phyloP scores from a whole-genome alignment of 2,329 filamentous ascomycete species.

The Microdochium trichocladiopsis region DNA sequence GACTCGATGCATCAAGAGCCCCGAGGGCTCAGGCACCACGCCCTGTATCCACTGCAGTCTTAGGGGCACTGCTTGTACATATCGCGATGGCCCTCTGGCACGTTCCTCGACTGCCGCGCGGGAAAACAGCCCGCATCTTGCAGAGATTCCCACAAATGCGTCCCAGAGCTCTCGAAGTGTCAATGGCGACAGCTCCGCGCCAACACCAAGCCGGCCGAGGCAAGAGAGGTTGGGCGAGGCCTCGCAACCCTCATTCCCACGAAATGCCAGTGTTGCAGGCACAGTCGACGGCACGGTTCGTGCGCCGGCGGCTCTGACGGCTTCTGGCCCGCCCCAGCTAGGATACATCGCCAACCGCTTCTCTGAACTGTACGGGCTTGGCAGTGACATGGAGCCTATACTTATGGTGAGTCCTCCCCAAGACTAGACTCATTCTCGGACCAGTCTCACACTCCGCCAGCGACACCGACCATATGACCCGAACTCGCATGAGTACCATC shows the following conservation, averaged over 20 bases:
- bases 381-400: slow-evolving; percentile 25
- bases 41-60: slow-evolving; percentile 15
- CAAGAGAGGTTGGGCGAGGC: background rate
- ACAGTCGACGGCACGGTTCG: background rate
- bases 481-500: slow-evolving; percentile 3
- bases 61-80: slow-evolving; percentile 2
- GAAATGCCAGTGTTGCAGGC: background rate
- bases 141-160: background rate
- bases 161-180: background rate
- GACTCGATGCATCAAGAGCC: slow-evolving; percentile 22
- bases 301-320: too few relatives aligned
- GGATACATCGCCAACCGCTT: slow-evolving; percentile 17
- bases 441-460: background rate
- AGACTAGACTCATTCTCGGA: background rate
- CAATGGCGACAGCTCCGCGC: background rate
- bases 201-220: background rate
- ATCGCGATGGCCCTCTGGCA: slow-evolving; percentile 4
- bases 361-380: slow-evolving; percentile 22
- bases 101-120: slow-evolving; percentile 7
- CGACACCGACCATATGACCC: slow-evolving; percentile 5
- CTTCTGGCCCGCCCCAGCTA: slow-evolving; percentile 11
- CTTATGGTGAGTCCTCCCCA: slow-evolving; percentile 11
- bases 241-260: too few relatives aligned
- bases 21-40: slow-evolving; percentile 20
- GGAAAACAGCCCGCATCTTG: background rate